phyloP scores from a whole-genome alignment of 106 monocot species.

The Agapanthus africanus region DNA sequence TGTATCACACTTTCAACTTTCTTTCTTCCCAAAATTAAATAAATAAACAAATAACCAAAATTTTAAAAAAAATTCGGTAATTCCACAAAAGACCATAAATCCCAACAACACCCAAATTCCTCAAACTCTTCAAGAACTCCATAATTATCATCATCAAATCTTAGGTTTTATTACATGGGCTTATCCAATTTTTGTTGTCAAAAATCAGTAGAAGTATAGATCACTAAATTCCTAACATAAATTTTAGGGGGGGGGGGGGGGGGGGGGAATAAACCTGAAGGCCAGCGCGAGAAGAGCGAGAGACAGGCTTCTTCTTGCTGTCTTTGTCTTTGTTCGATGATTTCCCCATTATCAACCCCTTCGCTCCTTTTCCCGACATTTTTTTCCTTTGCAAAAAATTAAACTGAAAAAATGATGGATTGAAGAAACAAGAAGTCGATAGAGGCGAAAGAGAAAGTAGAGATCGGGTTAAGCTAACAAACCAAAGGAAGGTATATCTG shows the following conservation, averaged over 20 bases:
- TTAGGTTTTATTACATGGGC: no score
- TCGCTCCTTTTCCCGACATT: slow-evolving; percentile 70
- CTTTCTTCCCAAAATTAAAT: no score
- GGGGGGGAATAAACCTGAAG: slow-evolving; percentile 43
- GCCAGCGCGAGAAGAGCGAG: slow-evolving; percentile 60
- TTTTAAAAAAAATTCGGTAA: no score
- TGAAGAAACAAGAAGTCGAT: not conserved
- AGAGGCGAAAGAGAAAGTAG: not conserved
- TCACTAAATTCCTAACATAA: no score
- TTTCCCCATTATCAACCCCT: slow-evolving; percentile 49
- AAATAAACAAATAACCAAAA: no score
- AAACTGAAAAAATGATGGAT: slow-evolving; percentile 20
- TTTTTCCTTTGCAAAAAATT: not conserved
- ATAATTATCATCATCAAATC: no score
- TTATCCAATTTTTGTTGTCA: no score
- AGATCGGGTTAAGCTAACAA: not conserved
- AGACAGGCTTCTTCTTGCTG: slow-evolving; percentile 61
- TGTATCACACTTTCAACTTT: no score
- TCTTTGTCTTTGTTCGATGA: slow-evolving; percentile 27
- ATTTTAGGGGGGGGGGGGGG: not conserved
- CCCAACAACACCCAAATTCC: no score
- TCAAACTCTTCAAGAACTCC: no score
- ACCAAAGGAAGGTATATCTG: not conserved
- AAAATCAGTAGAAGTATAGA: no score
- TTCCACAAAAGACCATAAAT: no score